These are phyloP conservation scores for Rhododendron griersonianum DNA, from an alignment of 148 eudicot genomes.

Conservation along the genomic window DNA sequence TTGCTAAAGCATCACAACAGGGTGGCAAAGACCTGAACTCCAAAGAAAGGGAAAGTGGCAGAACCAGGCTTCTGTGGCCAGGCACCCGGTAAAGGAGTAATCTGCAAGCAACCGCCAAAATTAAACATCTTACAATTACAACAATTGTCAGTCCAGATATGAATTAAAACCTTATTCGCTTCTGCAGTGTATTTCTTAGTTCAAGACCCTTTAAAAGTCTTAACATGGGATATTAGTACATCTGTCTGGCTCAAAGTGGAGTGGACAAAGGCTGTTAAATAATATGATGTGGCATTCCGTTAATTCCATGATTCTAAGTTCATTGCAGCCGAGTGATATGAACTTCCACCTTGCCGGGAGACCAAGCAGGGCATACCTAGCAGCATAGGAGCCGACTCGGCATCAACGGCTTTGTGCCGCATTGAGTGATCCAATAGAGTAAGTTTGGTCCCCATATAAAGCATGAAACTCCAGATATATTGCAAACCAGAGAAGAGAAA, in stretches of 20 bases:
- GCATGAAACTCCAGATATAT: neutral
- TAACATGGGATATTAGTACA: neutral
- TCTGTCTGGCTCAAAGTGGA: neutral
- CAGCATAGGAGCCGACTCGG: neutral
- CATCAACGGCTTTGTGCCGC: neutral
- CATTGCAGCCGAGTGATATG: conserved; percentile 5
- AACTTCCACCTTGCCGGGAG: neutral
- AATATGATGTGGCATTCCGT: neutral
- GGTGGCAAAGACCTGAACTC: conserved; percentile 71
- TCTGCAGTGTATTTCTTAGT: neutral
- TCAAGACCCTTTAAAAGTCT: neutral
- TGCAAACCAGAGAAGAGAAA: neutral
- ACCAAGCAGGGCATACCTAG: neutral
- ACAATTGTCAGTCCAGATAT: neutral
- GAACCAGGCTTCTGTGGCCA: conserved; percentile 99
- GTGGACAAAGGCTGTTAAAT: neutral
- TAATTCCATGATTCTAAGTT: neutral
- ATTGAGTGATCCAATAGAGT: neutral
- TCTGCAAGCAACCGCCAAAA: conserved; percentile 39
- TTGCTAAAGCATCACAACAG: neutral
- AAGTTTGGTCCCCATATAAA: neutral
- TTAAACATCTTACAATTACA: neutral
- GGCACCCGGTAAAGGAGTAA: conserved; percentile 96
- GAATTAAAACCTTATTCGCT: neutral
- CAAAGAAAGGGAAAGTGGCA: conserved; percentile 96